Conservation (phyloP, 2,329 filamentous ascomycete species). For the Fusarium austroafricanum region DNA sequence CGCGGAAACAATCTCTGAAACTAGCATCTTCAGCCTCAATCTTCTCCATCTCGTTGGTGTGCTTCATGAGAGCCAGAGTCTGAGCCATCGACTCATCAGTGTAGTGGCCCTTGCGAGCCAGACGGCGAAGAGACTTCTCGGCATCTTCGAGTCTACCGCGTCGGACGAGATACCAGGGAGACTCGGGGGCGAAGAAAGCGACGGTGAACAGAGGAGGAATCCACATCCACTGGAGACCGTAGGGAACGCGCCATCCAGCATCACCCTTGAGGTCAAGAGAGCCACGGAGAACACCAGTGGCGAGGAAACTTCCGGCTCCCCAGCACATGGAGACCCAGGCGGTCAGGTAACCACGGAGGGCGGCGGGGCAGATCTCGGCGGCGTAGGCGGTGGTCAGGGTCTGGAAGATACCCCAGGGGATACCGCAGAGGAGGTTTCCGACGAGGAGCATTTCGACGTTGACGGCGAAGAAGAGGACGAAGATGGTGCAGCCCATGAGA, state of each 20-base stretch:
- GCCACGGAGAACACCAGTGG: constrained; percentile 55
- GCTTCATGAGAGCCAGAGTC: constrained; percentile 55
- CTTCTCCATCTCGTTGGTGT: constrained; percentile 56
- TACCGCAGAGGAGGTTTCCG: constrained; percentile 59
- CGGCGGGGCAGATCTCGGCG: constrained; percentile 58
- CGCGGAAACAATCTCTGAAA: constrained; percentile 63
- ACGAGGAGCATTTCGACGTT: constrained; percentile 55
- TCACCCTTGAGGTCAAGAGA: constrained; percentile 53
- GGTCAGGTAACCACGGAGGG: constrained; percentile 60
- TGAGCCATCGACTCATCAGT: constrained; percentile 54
- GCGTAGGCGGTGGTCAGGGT: constrained; percentile 61
- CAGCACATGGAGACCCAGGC: constrained; percentile 62
- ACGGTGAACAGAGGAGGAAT: constrained; percentile 56
- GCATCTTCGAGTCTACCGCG: constrained; percentile 53
- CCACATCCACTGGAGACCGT: constrained; percentile 62
- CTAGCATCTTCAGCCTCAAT: constrained; percentile 58
- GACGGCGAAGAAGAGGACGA: constrained; percentile 59
- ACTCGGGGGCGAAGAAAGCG: constrained; percentile 59
- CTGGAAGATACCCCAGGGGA: constrained; percentile 60
- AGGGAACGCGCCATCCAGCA: constrained; percentile 61
- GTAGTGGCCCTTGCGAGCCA: constrained; percentile 52
- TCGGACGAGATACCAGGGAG: constrained; percentile 62
- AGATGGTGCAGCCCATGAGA: constrained; percentile 57
- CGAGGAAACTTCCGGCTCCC: constrained; percentile 60
- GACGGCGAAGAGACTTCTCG: constrained; percentile 52